Conservation (phyloP, 768 basidiomycete genomes). For the Termitomyces sp. region DNA sequence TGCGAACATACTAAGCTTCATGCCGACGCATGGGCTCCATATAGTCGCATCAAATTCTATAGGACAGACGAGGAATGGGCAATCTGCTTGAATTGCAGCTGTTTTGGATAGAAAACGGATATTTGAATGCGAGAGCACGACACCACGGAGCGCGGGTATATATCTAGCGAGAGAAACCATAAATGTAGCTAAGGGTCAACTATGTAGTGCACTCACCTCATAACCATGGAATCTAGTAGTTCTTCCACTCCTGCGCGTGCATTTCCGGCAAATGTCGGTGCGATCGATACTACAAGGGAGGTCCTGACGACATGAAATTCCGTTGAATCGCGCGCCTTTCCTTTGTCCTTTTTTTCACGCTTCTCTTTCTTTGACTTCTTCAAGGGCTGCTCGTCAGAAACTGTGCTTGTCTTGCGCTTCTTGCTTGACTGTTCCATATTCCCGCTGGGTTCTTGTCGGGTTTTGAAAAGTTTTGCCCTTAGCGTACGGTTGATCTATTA, state of each 20-base stretch:
- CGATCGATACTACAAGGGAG: conserved; percentile 66
- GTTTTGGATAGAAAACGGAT: conserved; percentile 57
- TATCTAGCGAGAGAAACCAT: conserved; percentile 47
- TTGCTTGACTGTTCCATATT: conserved; percentile 26
- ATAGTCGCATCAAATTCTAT: conserved; percentile 79
- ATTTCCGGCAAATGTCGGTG: conserved; percentile 75
- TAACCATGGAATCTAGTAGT: conserved; percentile 90
- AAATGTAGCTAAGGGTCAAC: neutral
- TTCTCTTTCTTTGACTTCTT: conserved; percentile 34
- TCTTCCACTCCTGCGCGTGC: conserved; percentile 76
- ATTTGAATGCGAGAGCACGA: conserved; percentile 83
- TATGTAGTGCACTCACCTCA: conserved; percentile 58
- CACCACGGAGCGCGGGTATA: conserved; percentile 79
- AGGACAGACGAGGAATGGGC: conserved; percentile 74
- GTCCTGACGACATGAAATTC: conserved; percentile 63
- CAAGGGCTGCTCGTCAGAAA: conserved; percentile 17
- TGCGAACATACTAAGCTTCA: conserved; percentile 60
- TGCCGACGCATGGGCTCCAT: conserved; percentile 83
- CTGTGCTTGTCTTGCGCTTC: conserved; percentile 41
- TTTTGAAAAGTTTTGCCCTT: too few relatives aligned
- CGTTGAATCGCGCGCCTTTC: conserved; percentile 28
- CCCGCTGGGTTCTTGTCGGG: too few relatives aligned
- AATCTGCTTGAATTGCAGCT: conserved; percentile 72
- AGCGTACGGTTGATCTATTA: too few relatives aligned
- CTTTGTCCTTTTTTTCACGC: conserved; percentile 29